Evolutionary conservation across 2,329 filamentous ascomycete species (phyloP).

Genomic region (Alternaria novae-zelandiae): DNA sequence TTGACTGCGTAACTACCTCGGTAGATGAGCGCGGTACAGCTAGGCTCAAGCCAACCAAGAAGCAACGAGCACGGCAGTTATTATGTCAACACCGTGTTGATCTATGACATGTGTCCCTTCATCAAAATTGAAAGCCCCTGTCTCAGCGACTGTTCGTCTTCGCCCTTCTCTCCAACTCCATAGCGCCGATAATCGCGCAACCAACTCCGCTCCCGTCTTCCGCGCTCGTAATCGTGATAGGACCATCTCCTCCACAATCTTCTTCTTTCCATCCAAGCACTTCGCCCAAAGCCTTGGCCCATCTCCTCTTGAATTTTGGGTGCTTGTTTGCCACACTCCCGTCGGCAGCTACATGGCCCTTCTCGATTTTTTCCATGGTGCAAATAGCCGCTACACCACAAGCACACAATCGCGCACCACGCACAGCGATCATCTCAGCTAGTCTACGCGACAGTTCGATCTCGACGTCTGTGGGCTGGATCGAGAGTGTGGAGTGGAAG

Average conservation of each 20-base stretch:
- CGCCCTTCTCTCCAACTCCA: constrained; percentile 34
- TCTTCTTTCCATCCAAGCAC: constrained; percentile 44
- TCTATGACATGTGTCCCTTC: neutral
- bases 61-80: neutral
- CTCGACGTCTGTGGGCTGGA: constrained; percentile 32
- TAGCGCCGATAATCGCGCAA: constrained; percentile 45
- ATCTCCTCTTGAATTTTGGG: constrained; percentile 50
- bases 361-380: constrained; percentile 35
- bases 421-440: constrained; percentile 41
- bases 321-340: constrained; percentile 51
- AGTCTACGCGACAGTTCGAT: constrained; percentile 35
- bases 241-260: constrained; percentile 31
- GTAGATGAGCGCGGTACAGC: neutral
- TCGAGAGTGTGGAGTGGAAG: constrained; percentile 28
- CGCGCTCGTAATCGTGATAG: constrained; percentile 48
- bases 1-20: neutral
- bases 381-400: constrained; percentile 50
- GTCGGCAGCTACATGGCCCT: constrained; percentile 49
- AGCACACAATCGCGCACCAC: constrained; percentile 46
- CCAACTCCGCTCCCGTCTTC: constrained; percentile 53
- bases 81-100: neutral
- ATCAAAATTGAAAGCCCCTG: neutral
- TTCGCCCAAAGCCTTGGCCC: constrained; percentile 50
- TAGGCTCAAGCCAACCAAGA: neutral
- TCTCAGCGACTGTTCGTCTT: neutral